These are phyloP conservation scores for Spongospora subterranea DNA, from an alignment of 208 protist species.

Conservation along the genomic window DNA sequence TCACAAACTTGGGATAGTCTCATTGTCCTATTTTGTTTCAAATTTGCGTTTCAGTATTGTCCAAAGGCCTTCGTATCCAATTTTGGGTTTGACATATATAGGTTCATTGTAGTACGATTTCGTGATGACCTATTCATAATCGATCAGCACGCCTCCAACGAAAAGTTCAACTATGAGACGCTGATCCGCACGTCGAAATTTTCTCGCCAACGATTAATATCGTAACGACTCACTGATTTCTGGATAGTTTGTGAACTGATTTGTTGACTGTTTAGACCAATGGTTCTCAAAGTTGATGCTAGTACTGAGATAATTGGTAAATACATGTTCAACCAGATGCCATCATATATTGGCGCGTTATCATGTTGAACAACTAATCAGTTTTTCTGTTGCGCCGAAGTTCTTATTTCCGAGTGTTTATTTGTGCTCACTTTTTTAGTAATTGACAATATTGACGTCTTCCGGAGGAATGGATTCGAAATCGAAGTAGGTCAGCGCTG, in stretches of 20 bases:
- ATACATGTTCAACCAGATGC: neutral
- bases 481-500: constrained; percentile 59
- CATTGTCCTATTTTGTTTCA: too few relatives aligned
- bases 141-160: constrained; percentile 79
- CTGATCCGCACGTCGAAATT: constrained; percentile 57
- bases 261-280: neutral
- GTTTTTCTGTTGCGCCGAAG: too few relatives aligned
- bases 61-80: too few relatives aligned
- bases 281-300: neutral
- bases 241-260: neutral
- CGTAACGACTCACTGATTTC: too few relatives aligned
- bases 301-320: neutral
- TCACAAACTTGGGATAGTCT: too few relatives aligned
- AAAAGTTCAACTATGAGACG: constrained; percentile 76
- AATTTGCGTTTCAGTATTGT: too few relatives aligned
- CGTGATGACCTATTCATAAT: constrained; percentile 75
- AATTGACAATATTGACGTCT: constrained; percentile 73
- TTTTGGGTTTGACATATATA: too few relatives aligned
- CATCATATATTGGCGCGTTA: too few relatives aligned
- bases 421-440: neutral
- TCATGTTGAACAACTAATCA: too few relatives aligned
- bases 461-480: constrained; percentile 77
- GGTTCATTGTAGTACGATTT: neutral
- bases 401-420: neutral
- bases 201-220: constrained; percentile 61